Evolutionary conservation across 2,329 filamentous ascomycete species (phyloP), one percentile per base, ranked within the genome.

Genomic region (Phyllosticta ampelicida): DNA sequence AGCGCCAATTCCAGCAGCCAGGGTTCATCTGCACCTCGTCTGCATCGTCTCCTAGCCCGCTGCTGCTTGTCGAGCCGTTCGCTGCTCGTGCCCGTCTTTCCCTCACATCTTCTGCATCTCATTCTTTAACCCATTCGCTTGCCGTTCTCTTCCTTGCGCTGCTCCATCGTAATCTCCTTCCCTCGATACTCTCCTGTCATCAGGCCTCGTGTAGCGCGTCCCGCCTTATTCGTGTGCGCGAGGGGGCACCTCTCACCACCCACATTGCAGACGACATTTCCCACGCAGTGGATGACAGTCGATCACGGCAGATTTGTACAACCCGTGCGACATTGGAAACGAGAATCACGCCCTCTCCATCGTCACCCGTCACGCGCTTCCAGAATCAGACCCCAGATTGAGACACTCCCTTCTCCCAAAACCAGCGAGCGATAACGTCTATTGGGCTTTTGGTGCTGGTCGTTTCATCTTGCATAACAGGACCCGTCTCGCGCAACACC

Each of bases 391-490:
- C 8, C 23, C 23, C 23, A 26, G 36, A 44, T 4, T n/a, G 13
- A 44, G 13, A 16, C 36, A 44, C 36, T 44, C 36, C 13, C 36
- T n/a, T 44, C n/a, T 44, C n/a, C 13, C 36, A n/a, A n/a, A 44
- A n/a, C 4, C 13, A 44, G 13, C 13, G 13, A 44, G 8, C 36
- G n/a, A n/a, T n/a, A 36, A 36, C 29, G 29, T 36, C 29, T 44
- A 13, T 50, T 28, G 50, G 51, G 26, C 26, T 48, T 19, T 48
- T 20, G 10, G 20, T 53, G 56, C 51, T 52, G 23, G 56, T 19
- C 26, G 56, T 58, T 58, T 58, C 56, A 58, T 36, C 51, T 53
- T 58, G 56, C 56, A 58, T 58, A 48, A 58, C 49, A 58, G 56
- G 56, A 51, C 21, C 49, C 53, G 26, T 54, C 50, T 10, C 49